These are phyloP conservation scores for Exophiala alcalophila DNA, from an alignment of 2,329 filamentous ascomycete species.

Conservation along the genomic window DNA sequence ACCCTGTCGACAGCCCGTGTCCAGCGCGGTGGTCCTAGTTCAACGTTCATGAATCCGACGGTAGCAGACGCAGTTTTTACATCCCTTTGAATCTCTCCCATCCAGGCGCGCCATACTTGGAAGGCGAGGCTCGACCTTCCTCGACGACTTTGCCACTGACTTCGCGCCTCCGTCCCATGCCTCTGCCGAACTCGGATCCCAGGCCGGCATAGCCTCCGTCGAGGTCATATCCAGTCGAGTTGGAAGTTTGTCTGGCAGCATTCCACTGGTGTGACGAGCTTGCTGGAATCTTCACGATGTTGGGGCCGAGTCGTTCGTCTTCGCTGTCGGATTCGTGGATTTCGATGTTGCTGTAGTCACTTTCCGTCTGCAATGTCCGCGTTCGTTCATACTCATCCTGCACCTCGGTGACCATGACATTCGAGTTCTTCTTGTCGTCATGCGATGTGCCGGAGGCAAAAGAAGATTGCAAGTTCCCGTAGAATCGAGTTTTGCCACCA, in stretches of 20 bases:
- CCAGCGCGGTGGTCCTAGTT: no score
- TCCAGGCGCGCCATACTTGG: constrained; percentile 34
- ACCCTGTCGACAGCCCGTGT: no score
- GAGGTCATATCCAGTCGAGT: constrained; percentile 29
- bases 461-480: constrained; percentile 36
- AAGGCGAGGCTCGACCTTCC: constrained; percentile 39
- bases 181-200: constrained; percentile 31
- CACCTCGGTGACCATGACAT: constrained; percentile 1
- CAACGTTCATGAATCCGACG: constrained; percentile 6
- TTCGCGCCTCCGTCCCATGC: constrained; percentile 46
- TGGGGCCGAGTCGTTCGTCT: constrained; percentile 16
- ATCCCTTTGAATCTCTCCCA: constrained; percentile 48
- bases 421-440: constrained; percentile 6
- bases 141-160: constrained; percentile 49
- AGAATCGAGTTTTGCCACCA: constrained; percentile 39
- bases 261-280: constrained; percentile 22
- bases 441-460: constrained; percentile 11
- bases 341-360: constrained; percentile 29
- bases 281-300: constrained; percentile 21
- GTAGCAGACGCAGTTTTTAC: no score
- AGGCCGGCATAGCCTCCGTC: constrained; percentile 29
- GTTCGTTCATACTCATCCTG: constrained; percentile 24
- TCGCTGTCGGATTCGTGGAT: constrained; percentile 24
- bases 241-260: constrained; percentile 25
- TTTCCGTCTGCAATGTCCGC: constrained; percentile 27